phyloP scores from a whole-genome alignment of 345 rosid genomes.

The Populus simonii region DNA sequence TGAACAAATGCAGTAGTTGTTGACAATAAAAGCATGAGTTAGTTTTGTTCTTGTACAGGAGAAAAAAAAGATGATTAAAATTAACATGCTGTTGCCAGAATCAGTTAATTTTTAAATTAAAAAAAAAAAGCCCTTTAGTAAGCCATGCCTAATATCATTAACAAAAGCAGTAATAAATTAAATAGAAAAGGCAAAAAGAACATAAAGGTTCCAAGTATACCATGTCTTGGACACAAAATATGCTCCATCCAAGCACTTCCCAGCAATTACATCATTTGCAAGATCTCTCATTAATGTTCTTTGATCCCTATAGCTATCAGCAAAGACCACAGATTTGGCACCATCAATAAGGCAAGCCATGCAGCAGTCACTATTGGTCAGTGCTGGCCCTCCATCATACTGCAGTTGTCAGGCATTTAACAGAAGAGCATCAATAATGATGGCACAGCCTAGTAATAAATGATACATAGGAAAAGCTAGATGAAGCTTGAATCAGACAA shows the following conservation, averaged over 20 bases:
- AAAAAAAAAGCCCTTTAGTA: background rate
- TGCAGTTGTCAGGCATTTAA: conserved; percentile 27
- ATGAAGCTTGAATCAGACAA: background rate
- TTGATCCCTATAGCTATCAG: conserved; percentile 90
- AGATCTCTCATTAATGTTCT: conserved; percentile 72
- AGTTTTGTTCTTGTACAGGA: background rate
- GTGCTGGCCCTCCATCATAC: conserved; percentile 78
- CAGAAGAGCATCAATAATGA: conserved; percentile 21
- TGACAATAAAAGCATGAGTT: background rate
- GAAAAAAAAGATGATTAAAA: background rate
- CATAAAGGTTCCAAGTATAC: conserved; percentile 41
- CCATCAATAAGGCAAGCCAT: conserved; percentile 71
- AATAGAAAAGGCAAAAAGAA: background rate
- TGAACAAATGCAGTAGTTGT: background rate
- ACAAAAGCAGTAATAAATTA: conserved; percentile 8
- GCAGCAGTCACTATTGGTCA: conserved; percentile 71
- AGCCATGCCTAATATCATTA: conserved; percentile 1
- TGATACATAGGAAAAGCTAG: background rate
- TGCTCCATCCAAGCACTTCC: conserved; percentile 62
- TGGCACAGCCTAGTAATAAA: background rate
- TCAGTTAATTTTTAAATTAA: background rate
- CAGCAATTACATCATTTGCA: conserved; percentile 57
- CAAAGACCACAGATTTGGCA: conserved; percentile 62
- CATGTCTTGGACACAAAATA: conserved; percentile 77
- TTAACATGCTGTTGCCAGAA: background rate